Conservation (phyloP, 1,284 basidiomycete species). For the Coriolopsis trogii region DNA sequence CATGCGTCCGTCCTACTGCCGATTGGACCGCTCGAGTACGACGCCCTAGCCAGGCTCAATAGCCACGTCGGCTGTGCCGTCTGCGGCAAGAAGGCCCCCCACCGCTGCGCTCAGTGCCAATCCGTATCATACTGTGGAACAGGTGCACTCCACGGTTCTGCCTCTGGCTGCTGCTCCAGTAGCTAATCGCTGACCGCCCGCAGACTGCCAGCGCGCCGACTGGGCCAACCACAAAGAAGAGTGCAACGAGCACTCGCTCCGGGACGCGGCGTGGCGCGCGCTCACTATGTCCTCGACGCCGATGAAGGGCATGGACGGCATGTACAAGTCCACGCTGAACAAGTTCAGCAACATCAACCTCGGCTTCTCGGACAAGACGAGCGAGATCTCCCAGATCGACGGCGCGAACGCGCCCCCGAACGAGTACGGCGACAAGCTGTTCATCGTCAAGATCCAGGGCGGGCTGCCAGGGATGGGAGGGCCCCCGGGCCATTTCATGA, state of each 20-base stretch:
- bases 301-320: slow-evolving; percentile 8
- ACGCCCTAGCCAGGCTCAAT: slow-evolving; percentile 39
- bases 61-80: slow-evolving; percentile 39
- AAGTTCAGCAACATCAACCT: slow-evolving; percentile 11
- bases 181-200: not conserved
- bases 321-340: slow-evolving; percentile 10
- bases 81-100: slow-evolving; percentile 38
- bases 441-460: slow-evolving; percentile 46
- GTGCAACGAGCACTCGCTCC: slow-evolving; percentile 36
- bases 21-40: slow-evolving; percentile 39
- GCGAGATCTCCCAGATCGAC: not conserved
- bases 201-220: slow-evolving; percentile 42
- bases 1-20: slow-evolving; percentile 42
- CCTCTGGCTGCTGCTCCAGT: slow-evolving; percentile 26
- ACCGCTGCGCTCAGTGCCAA: slow-evolving; percentile 39
- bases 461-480: not conserved
- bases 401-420: slow-evolving; percentile 29
- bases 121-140: slow-evolving; percentile 40
- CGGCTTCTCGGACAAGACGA: slow-evolving; percentile 1
- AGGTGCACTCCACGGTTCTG: slow-evolving; percentile 21
- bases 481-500: slow-evolving; percentile 28
- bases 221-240: slow-evolving; percentile 41
- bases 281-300: slow-evolving; percentile 26
- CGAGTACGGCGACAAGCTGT: slow-evolving; percentile 37
- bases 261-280: slow-evolving; percentile 40